Base-by-base conservation (phyloP, 495 filamentous ascomycete genomes). In the Rhizodiscina lignyota region DNA sequence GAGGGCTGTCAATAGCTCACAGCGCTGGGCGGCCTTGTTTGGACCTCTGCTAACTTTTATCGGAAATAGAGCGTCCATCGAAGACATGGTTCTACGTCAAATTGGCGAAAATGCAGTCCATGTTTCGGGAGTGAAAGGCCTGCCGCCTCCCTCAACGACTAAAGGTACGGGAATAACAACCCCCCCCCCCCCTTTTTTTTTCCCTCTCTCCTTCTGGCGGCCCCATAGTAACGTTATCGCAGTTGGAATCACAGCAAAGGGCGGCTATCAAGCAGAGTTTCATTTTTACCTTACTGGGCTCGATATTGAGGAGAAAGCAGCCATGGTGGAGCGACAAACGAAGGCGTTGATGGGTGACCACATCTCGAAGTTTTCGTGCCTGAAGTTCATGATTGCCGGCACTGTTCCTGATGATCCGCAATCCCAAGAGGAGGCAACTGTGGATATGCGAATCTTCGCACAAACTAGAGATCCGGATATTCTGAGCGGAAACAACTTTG, bases 91-190 rank as follows among this genome's bases (percentile, higher is more conserved):
- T 18, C 50, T 59, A 33, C 39, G 44, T 22, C 45, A 59, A 29
- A 20, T 48, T 20, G 52, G 43, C 6, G 38, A 48, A 26, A 47
- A 59, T 30, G 29, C 24, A 17, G 56, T 61, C 4, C 29, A 33
- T 6, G 44, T 59, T 2, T 32, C 47, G 18, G 57, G 57, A 11
- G 42, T 55, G 21, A 59, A 49, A 21, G 53, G 56, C 8, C 30
- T 45, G 4, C 48, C 56, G n/a, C 56, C 57, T 5, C 57, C 57
- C 6, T 40, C 50, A 22, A 60, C 57, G 2, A 54, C 51, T 4
- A 52, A 55, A 37, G n/a, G n/a, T n/a, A n/a, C n/a, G n/a, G n/a
- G n/a, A n/a, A n/a, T n/a, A n/a, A n/a, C n/a, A n/a, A n/a, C n/a
- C n/a, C n/a, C n/a, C n/a, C n/a, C n/a, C n/a, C n/a, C n/a, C n/a